phyloP scores from a whole-genome alignment of 176 grass and related monocot species.

The Thalia dealbata region DNA sequence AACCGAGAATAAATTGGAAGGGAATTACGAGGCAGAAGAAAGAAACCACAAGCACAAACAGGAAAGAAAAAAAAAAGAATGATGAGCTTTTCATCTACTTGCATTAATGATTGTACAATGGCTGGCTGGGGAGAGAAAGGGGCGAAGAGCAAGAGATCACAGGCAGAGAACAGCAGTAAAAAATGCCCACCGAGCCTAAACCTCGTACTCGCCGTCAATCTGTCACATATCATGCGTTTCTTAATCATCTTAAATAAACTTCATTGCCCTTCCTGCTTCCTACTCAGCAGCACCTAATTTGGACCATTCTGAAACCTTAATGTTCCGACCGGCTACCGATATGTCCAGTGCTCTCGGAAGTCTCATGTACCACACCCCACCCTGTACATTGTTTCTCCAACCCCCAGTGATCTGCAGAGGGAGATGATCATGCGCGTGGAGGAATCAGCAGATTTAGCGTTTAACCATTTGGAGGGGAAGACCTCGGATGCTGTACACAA shows the following conservation, averaged over 20 bases:
- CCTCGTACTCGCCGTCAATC: background rate
- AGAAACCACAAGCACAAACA: background rate
- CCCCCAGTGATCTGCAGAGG: background rate
- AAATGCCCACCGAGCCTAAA: background rate
- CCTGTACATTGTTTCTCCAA: conserved; percentile 1
- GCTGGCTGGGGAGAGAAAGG: background rate
- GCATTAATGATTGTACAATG: background rate
- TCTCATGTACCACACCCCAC: background rate
- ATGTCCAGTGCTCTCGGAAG: background rate
- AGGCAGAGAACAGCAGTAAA: background rate
- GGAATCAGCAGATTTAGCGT: background rate
- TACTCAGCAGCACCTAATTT: background rate
- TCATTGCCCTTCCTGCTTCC: background rate
- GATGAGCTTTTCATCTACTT: background rate
- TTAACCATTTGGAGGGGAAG: conserved; percentile 2
- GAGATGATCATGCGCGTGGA: background rate
- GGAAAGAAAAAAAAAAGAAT: conserved; percentile 2
- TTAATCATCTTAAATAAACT: background rate
- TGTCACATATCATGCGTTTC: background rate
- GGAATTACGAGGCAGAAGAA: background rate
- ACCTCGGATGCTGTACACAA: background rate
- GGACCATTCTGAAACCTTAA: background rate
- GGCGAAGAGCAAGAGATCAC: background rate
- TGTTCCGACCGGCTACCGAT: too few relatives aligned
- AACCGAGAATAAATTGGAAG: background rate